phyloP scores from a whole-genome alignment of 2,329 filamentous ascomycete genomes.

The Neurospora crassa region DNA sequence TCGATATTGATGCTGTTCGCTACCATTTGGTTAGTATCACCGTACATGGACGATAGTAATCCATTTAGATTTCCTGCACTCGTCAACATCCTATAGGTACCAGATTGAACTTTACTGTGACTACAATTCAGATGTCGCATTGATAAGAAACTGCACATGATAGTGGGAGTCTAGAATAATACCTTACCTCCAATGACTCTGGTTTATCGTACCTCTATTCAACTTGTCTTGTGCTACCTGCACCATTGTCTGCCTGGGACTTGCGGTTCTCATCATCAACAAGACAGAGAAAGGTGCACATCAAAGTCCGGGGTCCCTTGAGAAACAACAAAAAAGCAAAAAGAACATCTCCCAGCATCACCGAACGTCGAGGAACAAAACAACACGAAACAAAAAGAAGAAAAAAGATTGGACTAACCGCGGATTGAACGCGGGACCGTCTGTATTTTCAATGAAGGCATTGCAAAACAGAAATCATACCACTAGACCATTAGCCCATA shows the following conservation, averaged over 20 bases:
- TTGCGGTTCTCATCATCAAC: background rate
- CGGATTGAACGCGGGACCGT: background rate
- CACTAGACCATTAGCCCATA: background rate
- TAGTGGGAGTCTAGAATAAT: no score
- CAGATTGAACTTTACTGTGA: no score
- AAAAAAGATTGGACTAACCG: background rate
- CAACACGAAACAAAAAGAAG: background rate
- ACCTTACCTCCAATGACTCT: no score
- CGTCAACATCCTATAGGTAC: no score
- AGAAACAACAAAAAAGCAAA: background rate
- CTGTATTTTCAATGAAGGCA: background rate
- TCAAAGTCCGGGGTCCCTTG: background rate
- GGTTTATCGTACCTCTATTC: no score
- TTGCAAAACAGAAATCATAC: conserved; percentile 1
- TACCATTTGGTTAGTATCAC: no score
- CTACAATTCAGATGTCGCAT: no score
- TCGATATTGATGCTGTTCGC: no score
- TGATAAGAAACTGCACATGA: no score
- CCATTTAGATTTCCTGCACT: no score
- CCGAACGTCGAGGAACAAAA: background rate
- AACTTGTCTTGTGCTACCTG: background rate
- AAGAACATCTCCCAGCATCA: rapidly evolving
- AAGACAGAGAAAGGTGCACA: background rate
- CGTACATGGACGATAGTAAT: no score
- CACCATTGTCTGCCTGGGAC: background rate